phyloP scores from a whole-genome alignment of 2,329 filamentous ascomycete species.

The Fusarium equiseti region DNA sequence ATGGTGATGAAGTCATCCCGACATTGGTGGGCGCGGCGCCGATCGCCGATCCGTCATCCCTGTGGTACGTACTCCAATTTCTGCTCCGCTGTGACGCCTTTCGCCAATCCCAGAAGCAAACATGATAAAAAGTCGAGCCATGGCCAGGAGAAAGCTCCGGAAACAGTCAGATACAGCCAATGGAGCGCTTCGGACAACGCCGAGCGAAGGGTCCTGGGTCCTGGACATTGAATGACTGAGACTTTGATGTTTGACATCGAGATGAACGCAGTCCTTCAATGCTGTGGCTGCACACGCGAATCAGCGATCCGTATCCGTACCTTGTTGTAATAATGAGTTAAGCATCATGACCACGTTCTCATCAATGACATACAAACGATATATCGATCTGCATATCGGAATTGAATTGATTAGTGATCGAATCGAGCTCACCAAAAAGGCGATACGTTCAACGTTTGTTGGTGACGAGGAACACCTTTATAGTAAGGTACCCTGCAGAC shows the following conservation, averaged over 20 bases:
- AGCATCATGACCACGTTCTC: constrained; percentile 2
- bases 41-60: constrained; percentile 40
- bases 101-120: constrained; percentile 3
- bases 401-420: constrained; percentile 25
- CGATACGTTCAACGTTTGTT: constrained; percentile 33
- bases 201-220: not conserved
- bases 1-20: constrained; percentile 47
- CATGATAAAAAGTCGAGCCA: not conserved
- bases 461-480: constrained; percentile 17
- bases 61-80: constrained; percentile 29
- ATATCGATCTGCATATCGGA: not conserved
- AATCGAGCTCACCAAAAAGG: constrained; percentile 36
- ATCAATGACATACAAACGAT: constrained; percentile 1
- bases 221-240: constrained; percentile 3
- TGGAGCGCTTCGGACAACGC: not conserved
- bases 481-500: constrained; percentile 55
- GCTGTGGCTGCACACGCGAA: constrained; percentile 9
- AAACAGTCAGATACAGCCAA: not conserved
- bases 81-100: constrained; percentile 37
- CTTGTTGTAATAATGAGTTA: not conserved
- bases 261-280: not conserved
- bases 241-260: constrained; percentile 12
- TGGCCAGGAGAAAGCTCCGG: constrained; percentile 8
- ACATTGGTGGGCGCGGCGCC: constrained; percentile 16
- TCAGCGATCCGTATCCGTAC: not conserved